phyloP scores from a whole-genome alignment of 352 stramenopile species.

The Phytopythium helicoides region DNA sequence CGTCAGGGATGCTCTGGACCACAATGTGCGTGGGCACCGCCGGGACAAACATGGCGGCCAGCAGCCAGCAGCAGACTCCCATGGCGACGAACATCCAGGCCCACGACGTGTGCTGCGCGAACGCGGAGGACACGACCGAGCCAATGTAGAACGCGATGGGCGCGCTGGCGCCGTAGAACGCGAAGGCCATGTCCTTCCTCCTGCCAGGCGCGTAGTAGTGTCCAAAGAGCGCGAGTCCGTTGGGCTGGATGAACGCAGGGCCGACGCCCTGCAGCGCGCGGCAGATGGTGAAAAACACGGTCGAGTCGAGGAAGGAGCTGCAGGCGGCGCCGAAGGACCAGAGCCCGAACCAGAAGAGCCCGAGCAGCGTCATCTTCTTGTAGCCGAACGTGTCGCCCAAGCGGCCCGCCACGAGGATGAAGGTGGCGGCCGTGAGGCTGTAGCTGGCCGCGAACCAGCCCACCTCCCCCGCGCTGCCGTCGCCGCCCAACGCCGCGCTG shows the following conservation, averaged over 20 bases:
- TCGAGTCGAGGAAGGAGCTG: slow-evolving; percentile 1
- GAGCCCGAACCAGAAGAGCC: slow-evolving; percentile 4
- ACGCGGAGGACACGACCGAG: slow-evolving; percentile 1
- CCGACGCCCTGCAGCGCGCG: slow-evolving; percentile 7
- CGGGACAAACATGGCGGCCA: neutral
- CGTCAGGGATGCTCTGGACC: neutral
- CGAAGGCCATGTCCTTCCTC: slow-evolving; percentile 6
- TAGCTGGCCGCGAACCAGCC: slow-evolving; percentile 8
- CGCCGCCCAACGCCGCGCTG: slow-evolving; percentile 1
- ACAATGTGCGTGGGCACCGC: neutral
- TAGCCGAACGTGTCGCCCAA: neutral
- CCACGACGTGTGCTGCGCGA: slow-evolving; percentile 5
- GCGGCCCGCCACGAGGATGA: slow-evolving; percentile 1
- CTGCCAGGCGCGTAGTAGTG: neutral
- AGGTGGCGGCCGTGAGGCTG: slow-evolving; percentile 2
- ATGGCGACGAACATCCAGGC: slow-evolving; percentile 4
- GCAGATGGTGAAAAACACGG: slow-evolving; percentile 3
- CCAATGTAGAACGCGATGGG: neutral
- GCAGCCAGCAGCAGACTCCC: slow-evolving; percentile 1
- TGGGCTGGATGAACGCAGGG: neutral
- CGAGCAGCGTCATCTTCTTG: slow-evolving; percentile 1
- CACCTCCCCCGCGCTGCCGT: slow-evolving; percentile 4
- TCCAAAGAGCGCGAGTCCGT: neutral
- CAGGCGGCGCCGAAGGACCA: slow-evolving; percentile 2
- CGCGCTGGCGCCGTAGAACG: neutral